Base-by-base conservation (phyloP, 1,284 basidiomycete genomes). In the Phellopilus nigrolimitatus region DNA sequence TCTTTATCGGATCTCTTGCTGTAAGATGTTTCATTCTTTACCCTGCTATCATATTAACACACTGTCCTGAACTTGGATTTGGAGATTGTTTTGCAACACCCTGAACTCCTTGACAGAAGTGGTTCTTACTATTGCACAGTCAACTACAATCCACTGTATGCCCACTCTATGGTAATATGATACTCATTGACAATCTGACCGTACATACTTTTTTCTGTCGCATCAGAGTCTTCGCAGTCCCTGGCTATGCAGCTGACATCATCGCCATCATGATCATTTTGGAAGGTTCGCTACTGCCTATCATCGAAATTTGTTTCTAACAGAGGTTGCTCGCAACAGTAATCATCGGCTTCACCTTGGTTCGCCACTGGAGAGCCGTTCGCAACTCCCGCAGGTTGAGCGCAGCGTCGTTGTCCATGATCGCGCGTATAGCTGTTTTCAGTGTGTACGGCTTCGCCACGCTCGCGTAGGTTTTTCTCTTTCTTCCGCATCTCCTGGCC, bases 101-200 rank as follows among this genome's bases (percentile, higher is more conserved):
- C 53, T 12, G 41, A 44, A 21, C 31, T 49, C 6, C 28, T 54
- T 21, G 48, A 49, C 19, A 24, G 41, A 40, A 39, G 25, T 9
- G 53, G 47, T 8, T 21, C 53, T 15, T 54, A 49, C 22, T 54
- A 49, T 34, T 54, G 53, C 27, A 54, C 47, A 17, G 30, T 54
- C 19, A 40, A 49, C 12, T 47, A 49, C 34, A 30, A 49, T 28
- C 47, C 47, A 12, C 19, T 54, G 53, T 54, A 33, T 9, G 53
- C 25, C 22, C 6, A 2, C 17, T n/a, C 13, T 13, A 19, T 31
- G 27, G 3, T 28, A n/a, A n/a, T 28, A 24, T 45, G 17, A 9
- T 13, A 15, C 22, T 12, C 24, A 7, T 37, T 27, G n/a, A 12
- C 7, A 3, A 12, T 40, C 2, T 7, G 13, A 3, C 15, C 30